Percentiles rank a stretch among this genome's conserved stretches.
Evolutionary conservation across 192 early-diverging fungal species (phyloP).

Genomic region (Rhizoclosmatium globosum): DNA sequence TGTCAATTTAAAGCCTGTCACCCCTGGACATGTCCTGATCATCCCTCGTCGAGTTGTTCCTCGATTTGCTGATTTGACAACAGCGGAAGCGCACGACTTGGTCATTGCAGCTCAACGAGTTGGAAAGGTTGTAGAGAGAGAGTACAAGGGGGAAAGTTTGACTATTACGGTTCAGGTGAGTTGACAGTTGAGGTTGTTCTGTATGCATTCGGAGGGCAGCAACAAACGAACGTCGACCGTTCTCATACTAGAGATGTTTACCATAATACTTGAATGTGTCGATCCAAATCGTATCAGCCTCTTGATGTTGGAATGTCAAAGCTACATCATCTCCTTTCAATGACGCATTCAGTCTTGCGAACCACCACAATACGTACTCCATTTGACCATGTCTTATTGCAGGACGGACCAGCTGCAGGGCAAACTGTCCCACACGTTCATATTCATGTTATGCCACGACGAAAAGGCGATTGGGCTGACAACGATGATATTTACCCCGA

Average conservation of each 20-base stretch:
- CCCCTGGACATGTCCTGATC: constrained; percentile 75
- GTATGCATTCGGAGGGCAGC: no score
- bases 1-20: constrained; percentile 93
- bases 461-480: constrained; percentile 76
- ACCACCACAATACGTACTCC: neutral
- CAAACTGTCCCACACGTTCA: constrained; percentile 92
- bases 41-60: constrained; percentile 71
- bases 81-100: constrained; percentile 84
- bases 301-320: no score
- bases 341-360: no score
- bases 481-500: constrained; percentile 92
- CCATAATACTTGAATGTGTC: no score
- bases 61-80: constrained; percentile 79
- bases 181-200: neutral
- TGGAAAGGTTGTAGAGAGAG: constrained; percentile 74
- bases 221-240: no score
- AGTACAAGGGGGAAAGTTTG: constrained; percentile 74
- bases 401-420: constrained; percentile 79
- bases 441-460: constrained; percentile 89
- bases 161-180: constrained; percentile 82
- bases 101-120: constrained; percentile 82
- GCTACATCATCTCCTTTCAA: no score
- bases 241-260: no score
- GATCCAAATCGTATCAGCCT: no score
- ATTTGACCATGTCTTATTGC: neutral